phyloP scores from a whole-genome alignment of 208 protist genomes.

The Acanthamoeba healyi region DNA sequence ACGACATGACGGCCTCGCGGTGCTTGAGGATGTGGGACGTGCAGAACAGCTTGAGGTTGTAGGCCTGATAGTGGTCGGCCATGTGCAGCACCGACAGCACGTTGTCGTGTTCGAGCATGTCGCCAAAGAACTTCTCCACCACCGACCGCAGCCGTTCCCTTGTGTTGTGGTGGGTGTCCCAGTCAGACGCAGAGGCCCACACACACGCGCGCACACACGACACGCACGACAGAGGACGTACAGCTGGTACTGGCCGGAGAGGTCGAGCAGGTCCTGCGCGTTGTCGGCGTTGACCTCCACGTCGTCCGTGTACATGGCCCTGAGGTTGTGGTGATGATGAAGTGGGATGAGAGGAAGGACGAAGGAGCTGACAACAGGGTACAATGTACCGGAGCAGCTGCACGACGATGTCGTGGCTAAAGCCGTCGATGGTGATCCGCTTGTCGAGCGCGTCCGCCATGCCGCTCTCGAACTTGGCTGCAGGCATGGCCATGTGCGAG shows the following conservation, averaged over 20 bases:
- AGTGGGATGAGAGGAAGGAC: no score
- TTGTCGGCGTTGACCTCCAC: background rate
- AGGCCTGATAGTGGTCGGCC: constrained; percentile 5
- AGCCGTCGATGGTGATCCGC: background rate
- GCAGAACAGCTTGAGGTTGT: background rate
- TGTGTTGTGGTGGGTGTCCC: no score
- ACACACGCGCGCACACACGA: background rate
- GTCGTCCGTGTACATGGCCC: constrained; percentile 14
- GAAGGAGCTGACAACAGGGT: background rate
- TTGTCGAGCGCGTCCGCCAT: constrained; percentile 19
- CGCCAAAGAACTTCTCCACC: constrained; percentile 13
- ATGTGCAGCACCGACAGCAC: background rate
- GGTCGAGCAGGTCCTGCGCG: background rate
- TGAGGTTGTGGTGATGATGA: background rate
- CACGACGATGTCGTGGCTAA: background rate
- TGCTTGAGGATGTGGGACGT: background rate
- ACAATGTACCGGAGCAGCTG: background rate
- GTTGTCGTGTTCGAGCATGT: background rate
- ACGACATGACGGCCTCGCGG: background rate
- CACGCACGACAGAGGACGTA: no score
- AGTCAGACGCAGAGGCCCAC: no score
- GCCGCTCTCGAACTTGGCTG: constrained; percentile 27
- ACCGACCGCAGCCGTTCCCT: constrained; percentile 10
- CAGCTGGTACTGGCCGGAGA: background rate
- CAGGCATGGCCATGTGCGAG: background rate